These are phyloP conservation scores for Talaromyces atroroseus DNA, from an alignment of 2,329 filamentous ascomycete genomes.

Conservation along the genomic window DNA sequence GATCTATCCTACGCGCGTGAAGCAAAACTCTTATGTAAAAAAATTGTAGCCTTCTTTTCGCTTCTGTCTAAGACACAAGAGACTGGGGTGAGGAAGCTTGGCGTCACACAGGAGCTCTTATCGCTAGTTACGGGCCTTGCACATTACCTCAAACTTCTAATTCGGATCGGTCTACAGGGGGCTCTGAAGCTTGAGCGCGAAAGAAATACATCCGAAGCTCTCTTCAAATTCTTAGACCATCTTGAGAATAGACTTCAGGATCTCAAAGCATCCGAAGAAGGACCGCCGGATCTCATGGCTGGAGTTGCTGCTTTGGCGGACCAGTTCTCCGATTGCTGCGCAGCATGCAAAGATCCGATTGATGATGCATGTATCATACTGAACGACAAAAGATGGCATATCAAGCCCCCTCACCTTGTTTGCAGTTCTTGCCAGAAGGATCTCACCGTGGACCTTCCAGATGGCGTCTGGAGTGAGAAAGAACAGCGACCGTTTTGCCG, in stretches of 20 bases:
- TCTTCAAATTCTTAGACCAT: conserved; percentile 78
- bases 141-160: conserved; percentile 95
- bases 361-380: conserved; percentile 85
- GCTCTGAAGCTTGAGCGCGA: conserved; percentile 88
- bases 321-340: conserved; percentile 78
- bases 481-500: conserved; percentile 67
- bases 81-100: conserved; percentile 79
- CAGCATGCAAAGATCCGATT: conserved; percentile 74
- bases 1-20: conserved; percentile 88
- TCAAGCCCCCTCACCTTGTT: conserved; percentile 61
- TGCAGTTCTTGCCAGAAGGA: conserved; percentile 69
- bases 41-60: conserved; percentile 96
- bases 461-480: conserved; percentile 64
- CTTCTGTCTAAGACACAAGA: conserved; percentile 92
- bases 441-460: conserved; percentile 61
- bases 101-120: conserved; percentile 96
- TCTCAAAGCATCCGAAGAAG: conserved; percentile 63
- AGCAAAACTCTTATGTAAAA: conserved; percentile 99
- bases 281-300: conserved; percentile 58
- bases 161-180: conserved; percentile 92
- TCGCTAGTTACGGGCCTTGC: conserved; percentile 92
- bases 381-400: conserved; percentile 75
- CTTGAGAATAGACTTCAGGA: conserved; percentile 73
- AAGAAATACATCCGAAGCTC: conserved; percentile 63
- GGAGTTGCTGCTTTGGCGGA: conserved; percentile 64